phyloP scores from a whole-genome alignment of 345 rosid species.

The Durio zibethinus region DNA sequence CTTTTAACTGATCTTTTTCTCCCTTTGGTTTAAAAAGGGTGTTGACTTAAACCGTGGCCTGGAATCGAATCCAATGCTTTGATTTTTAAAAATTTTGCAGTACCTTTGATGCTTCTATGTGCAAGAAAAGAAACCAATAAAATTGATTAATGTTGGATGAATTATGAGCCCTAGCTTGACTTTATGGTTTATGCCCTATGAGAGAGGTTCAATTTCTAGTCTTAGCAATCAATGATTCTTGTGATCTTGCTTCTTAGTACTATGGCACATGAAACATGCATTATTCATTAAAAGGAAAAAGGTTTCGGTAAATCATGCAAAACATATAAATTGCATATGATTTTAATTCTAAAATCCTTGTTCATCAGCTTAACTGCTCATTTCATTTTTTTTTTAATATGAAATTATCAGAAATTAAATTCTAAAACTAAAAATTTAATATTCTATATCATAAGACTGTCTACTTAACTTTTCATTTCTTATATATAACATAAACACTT shows the following conservation, averaged over 20 bases:
- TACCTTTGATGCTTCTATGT: slow-evolving; percentile 6
- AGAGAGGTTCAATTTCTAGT: not conserved
- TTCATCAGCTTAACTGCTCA: no score
- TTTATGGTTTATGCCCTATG: slow-evolving; percentile 12
- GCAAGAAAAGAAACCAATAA: not conserved
- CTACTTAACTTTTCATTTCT: no score
- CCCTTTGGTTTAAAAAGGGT: not conserved
- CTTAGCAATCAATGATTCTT: not conserved
- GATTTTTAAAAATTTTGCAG: not conserved
- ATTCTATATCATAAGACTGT: no score
- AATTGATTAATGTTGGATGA: slow-evolving; percentile 2
- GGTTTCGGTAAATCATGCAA: not conserved
- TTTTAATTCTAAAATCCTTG: no score
- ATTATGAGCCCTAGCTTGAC: slow-evolving; percentile 14
- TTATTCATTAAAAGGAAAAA: not conserved
- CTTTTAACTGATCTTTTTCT: not conserved
- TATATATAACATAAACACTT: no score
- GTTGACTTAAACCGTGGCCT: slow-evolving; percentile 25
- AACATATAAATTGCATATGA: not conserved
- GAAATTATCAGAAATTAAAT: no score
- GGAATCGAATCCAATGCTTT: slow-evolving; percentile 23
- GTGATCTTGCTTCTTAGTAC: slow-evolving; percentile 15
- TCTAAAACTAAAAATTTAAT: no score
- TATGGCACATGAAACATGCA: not conserved
- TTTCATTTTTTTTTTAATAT: no score